Evolutionary conservation across 1,139 yeast species (phyloP), one percentile per base, ranked within the genome.

Genomic region (Pichia sp.): DNA sequence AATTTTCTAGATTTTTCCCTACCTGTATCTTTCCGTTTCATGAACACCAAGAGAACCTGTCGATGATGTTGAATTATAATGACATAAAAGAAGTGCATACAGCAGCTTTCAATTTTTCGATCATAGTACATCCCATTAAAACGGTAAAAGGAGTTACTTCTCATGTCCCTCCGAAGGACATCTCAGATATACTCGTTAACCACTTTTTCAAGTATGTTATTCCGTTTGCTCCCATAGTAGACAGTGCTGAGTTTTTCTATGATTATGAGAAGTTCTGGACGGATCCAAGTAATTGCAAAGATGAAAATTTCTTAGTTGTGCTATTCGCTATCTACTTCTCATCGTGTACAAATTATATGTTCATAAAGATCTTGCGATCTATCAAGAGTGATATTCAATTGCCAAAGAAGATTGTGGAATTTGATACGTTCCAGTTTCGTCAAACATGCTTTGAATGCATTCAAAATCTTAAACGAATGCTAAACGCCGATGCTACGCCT

Each of bases 211-310:
- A 39, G 15, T 39, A 30, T 23, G 35, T 49, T 16, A 29, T 31
- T 10, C 51, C 51, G 11, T 47, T 43, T 27, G 37, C 44, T 9
- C 52, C 52, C 7, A 45, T 49, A 15, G 40, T 49, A 12, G 51
- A 49, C 30, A 21, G 20, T 9, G 46, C 42, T 11, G 51, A 48
- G 16, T 49, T 48, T 33, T 14, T 18, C 10, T 29, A 37, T 13
- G 46, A 45, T 15, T 49, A 49, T 27, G 32, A 30, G 9, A 21
- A 32, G 8, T 37, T 29, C 22, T 49, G 51, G 49, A 24, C 27
- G n/a, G 22, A 40, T 13, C 30, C 24, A 3, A n/a, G 25, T 1
- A 28, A 30, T 2, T 46, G 24, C 29, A 23, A 27, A 9, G 47
- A 46, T 23, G 10, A 37, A 22, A 45, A 48, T 23, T 31, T 41